Evolutionary conservation across 78 protist genomes (phyloP), one percentile per base, ranked within the genome.

Genomic region (Monosiga brevicollis): DNA sequence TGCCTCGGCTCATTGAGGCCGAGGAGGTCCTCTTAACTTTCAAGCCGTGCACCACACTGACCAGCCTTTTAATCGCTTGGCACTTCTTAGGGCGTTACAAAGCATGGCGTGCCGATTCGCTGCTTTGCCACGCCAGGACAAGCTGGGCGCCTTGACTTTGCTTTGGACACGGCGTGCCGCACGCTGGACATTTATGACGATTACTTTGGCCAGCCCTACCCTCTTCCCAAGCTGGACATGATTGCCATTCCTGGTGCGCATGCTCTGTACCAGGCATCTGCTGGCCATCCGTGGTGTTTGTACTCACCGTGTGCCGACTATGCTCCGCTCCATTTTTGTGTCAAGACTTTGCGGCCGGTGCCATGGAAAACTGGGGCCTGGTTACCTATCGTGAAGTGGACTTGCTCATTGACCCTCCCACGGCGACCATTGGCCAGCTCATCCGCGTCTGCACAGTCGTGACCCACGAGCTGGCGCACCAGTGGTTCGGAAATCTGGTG

Each of bases 361-460:
- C 97, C 15, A 92, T 92, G 93, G 95, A 91, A 72, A 93, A 93
- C 88, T 91, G 97, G 94, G 95, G 95, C 41, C 83, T 91, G 11
- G 73, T 93, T 42, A 91, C 93, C 26, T 97, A 89, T 91, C n/a
- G n/a, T 84, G 97, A 25, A 91, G 37, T 70, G 3, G 81, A 82
- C 36, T 79, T 94, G 1, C 84, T 96, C 10, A 26, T 73, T 39
- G 94, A 93, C 26, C 82, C 62, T 10, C 71, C 20, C 20, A 35
- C 9, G 6, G 0, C 86, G 35, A 0, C 89, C 35, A 24, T 42
- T 22, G 32, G 34, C 2, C n/a, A 0, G 39, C 0, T 1, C 75
- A 86, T 79, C 72, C 42, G 80, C 32, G 41, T 74, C 89, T 29
- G 89, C 91, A 38, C 73, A 26, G 91, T 92, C 26, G 90, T 94